phyloP scores from a whole-genome alignment of 108 stramenopile genomes.

The Skeletonema potamos region DNA sequence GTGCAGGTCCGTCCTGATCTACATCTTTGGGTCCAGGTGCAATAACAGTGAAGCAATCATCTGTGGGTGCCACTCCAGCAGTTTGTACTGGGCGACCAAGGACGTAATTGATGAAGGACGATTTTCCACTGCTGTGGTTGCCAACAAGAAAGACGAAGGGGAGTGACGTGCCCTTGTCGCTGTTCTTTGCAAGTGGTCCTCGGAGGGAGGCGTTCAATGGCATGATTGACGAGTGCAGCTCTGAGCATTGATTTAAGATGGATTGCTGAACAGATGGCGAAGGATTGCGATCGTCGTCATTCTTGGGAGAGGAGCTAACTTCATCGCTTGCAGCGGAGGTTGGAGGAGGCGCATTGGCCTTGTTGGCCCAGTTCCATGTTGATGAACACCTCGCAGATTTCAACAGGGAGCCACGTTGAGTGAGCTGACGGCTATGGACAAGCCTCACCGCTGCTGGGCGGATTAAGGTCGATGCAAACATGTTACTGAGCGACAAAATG shows the following conservation, averaged over 20 bases:
- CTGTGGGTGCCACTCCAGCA: conserved; percentile 99
- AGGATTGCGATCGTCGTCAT: conserved; percentile 7
- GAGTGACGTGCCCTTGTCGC: conserved; percentile 70
- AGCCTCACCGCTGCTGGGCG: neutral
- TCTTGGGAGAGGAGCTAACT: neutral
- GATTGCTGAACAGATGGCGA: conserved; percentile 29
- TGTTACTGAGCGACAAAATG: too few relatives aligned
- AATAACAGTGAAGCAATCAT: conserved; percentile 98
- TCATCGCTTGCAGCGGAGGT: neutral
- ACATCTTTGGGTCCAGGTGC: conserved; percentile 91
- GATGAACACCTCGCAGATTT: neutral
- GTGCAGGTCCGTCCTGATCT: conserved; percentile 90
- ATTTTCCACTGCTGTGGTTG: conserved; percentile 96
- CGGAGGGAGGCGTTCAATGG: conserved; percentile 58
- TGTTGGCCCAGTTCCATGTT: neutral
- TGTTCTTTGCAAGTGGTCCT: conserved; percentile 62
- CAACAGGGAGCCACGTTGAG: neutral
- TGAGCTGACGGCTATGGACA: neutral
- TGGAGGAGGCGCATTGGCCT: too few relatives aligned
- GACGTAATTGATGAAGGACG: conserved; percentile 96
- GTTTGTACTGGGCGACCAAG: conserved; percentile 90
- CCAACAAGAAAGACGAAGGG: conserved; percentile 98
- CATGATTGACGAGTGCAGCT: conserved; percentile 66
- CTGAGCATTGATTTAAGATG: conserved; percentile 42
- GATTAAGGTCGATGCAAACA: neutral